Conservation (phyloP, 2,329 filamentous ascomycete species). For the Ophiostoma ips region DNA sequence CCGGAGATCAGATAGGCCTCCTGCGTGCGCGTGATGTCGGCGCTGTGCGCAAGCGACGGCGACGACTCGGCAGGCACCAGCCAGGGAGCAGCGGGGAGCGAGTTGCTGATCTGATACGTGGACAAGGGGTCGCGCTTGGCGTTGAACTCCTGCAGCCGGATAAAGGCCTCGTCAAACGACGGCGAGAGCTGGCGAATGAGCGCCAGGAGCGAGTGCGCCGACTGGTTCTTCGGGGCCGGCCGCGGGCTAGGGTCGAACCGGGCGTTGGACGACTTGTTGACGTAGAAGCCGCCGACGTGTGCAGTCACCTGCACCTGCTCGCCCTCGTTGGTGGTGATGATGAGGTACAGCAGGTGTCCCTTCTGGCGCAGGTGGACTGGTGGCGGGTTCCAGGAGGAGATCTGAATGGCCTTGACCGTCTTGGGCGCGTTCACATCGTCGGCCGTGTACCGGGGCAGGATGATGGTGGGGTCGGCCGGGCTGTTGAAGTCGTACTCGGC, state of each 20-base stretch:
- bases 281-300: constrained; percentile 88
- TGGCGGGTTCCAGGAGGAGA: constrained; percentile 94
- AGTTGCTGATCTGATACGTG: constrained; percentile 91
- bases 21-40: constrained; percentile 80
- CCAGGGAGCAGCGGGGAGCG: constrained; percentile 87
- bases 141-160: constrained; percentile 70
- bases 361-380: constrained; percentile 82
- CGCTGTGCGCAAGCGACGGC: constrained; percentile 52
- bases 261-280: constrained; percentile 89
- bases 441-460: constrained; percentile 55
- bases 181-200: constrained; percentile 69
- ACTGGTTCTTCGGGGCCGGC: constrained; percentile 60
- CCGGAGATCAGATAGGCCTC: constrained; percentile 85
- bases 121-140: constrained; percentile 75
- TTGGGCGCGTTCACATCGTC: constrained; percentile 49
- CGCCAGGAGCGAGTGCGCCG: constrained; percentile 73
- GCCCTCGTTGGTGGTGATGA: constrained; percentile 81
- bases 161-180: constrained; percentile 66
- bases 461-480: constrained; percentile 50
- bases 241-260: constrained; percentile 89
- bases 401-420: constrained; percentile 75
- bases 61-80: constrained; percentile 59
- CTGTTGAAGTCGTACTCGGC: constrained; percentile 64
- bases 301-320: constrained; percentile 90
- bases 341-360: constrained; percentile 83